A percentile compares a stretch with the other conserved stretches of the same genome.
Evolutionary conservation across 1,284 basidiomycete species (phyloP).

Genomic region (Fomitopsis schrenkii): DNA sequence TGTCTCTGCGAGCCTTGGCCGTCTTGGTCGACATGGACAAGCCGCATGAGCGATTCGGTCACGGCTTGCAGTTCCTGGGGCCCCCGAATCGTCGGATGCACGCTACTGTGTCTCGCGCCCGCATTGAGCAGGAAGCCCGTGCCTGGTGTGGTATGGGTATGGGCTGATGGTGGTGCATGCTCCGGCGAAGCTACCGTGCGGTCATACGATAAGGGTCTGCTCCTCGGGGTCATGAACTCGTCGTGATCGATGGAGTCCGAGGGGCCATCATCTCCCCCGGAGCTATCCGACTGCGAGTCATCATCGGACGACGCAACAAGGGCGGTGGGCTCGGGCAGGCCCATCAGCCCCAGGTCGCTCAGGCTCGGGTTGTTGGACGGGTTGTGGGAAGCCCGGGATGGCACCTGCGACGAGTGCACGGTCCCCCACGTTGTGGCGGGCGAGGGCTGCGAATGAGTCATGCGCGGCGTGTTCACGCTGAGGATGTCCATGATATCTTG

Average conservation of each 20-base stretch:
- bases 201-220: conserved; percentile 7
- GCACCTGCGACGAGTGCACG: conserved; percentile 3
- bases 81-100: conserved; percentile 14
- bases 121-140: conserved; percentile 1
- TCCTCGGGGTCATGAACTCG: conserved; percentile 6
- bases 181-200: conserved; percentile 8
- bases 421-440: conserved; percentile 21
- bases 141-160: not conserved
- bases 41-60: conserved; percentile 14
- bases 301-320: not conserved
- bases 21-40: conserved; percentile 6
- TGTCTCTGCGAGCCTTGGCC: conserved; percentile 7
- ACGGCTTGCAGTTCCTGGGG: conserved; percentile 16
- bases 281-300: not conserved
- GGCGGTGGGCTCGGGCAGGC: not conserved
- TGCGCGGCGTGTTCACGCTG: not conserved
- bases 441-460: conserved; percentile 9
- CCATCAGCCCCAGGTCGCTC: conserved; percentile 7
- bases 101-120: conserved; percentile 6
- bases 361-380: conserved; percentile 15
- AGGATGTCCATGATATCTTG: conserved; percentile 9
- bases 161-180: not conserved
- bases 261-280: not conserved
- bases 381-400: conserved; percentile 9
- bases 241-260: not conserved